phyloP scores from a whole-genome alignment of 2,329 filamentous ascomycete species.

The Aurifilum marmelostoma region DNA sequence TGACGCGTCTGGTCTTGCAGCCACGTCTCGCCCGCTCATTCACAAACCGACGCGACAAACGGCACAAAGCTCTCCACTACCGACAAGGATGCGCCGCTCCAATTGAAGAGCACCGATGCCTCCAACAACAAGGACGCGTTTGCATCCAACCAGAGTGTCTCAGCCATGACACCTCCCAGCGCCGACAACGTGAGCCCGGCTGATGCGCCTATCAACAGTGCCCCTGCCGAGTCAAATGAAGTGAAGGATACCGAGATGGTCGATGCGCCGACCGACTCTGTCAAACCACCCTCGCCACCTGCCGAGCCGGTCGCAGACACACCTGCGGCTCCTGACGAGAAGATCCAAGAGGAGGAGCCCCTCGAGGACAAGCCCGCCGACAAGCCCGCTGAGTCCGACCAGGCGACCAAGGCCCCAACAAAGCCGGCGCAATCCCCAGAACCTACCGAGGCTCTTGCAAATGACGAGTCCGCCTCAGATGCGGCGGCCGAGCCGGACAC shows the following conservation, averaged over 20 bases:
- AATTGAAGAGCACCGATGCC: slow-evolving; percentile 24
- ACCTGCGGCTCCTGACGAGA: slow-evolving; percentile 11
- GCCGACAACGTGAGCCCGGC: slow-evolving; percentile 21
- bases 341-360: background rate
- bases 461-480: background rate
- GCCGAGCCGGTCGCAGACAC: slow-evolving; percentile 20
- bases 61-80: slow-evolving; percentile 6
- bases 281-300: slow-evolving; percentile 24
- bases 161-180: slow-evolving; percentile 21
- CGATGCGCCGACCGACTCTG: slow-evolving; percentile 35
- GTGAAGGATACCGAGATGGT: slow-evolving; percentile 37
- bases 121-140: slow-evolving; percentile 36
- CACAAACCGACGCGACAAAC: slow-evolving; percentile 24
- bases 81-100: slow-evolving; percentile 11
- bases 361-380: background rate
- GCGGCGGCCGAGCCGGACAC: slow-evolving; percentile 1
- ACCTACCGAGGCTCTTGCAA: slow-evolving; percentile 6
- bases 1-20: slow-evolving; percentile 28
- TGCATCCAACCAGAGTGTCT: slow-evolving; percentile 35
- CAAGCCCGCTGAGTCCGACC: slow-evolving; percentile 10
- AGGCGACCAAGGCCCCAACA: slow-evolving; percentile 8
- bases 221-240: slow-evolving; percentile 20
- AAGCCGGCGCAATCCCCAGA: slow-evolving; percentile 1
- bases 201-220: slow-evolving; percentile 17
- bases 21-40: slow-evolving; percentile 29